Evolutionary conservation across 2,329 filamentous ascomycete genomes (phyloP).

Genomic region (Thermoascus crustaceus): DNA sequence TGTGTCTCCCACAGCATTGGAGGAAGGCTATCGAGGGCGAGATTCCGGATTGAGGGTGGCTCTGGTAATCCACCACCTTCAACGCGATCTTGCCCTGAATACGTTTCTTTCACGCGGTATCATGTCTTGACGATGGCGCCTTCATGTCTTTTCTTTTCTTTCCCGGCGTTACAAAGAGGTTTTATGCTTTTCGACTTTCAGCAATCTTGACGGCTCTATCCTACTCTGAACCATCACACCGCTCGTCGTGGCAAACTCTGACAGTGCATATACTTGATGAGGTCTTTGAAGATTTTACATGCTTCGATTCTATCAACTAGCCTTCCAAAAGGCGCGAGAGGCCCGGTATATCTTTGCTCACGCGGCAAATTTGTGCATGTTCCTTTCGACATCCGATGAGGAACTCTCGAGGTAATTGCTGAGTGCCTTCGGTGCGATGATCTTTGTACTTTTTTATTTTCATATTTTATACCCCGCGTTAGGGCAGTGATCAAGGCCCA

Average conservation of each 20-base stretch:
- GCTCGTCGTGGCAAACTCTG: background rate
- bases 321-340: no score
- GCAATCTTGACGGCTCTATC: constrained; percentile 3
- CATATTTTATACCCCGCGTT: constrained; percentile 8
- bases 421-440: constrained; percentile 1
- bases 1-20: constrained; percentile 94
- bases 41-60: constrained; percentile 18
- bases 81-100: constrained; percentile 8
- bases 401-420: background rate
- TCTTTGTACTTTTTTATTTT: constrained; percentile 3
- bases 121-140: constrained; percentile 32
- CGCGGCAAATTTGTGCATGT: background rate
- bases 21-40: constrained; percentile 93
- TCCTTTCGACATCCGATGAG: background rate
- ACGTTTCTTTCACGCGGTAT: constrained; percentile 19
- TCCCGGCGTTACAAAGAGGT: constrained; percentile 9
- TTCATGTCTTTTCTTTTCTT: constrained; percentile 12
- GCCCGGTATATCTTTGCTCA: no score
- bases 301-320: no score
- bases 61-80: constrained; percentile 13
- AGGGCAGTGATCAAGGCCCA: constrained; percentile 6
- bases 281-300: no score
- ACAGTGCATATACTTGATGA: no score
- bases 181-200: constrained; percentile 4
- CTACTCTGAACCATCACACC: background rate